Evolutionary conservation across 345 rosid genomes (phyloP).

Genomic region (Lepidium didymum): DNA sequence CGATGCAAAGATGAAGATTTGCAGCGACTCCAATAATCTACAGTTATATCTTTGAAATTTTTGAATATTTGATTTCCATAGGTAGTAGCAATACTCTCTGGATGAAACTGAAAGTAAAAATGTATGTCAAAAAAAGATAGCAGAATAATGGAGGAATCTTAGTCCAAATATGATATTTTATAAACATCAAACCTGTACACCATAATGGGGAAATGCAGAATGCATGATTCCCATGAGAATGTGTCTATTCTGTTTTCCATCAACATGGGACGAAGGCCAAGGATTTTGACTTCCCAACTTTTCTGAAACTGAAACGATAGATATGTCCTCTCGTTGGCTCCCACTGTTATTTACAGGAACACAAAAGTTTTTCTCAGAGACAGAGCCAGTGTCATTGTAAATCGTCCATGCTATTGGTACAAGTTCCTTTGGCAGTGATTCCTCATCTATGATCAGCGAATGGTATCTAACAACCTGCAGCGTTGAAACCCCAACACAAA

Average conservation of each 20-base stretch:
- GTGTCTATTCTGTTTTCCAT: slow-evolving; percentile 28
- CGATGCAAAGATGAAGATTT: slow-evolving; percentile 28
- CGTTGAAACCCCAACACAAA: slow-evolving; percentile 3
- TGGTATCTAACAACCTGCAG: slow-evolving; percentile 90
- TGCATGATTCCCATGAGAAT: slow-evolving; percentile 91
- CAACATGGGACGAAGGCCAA: slow-evolving; percentile 25
- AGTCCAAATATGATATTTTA: neutral
- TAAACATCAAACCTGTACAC: slow-evolving; percentile 66
- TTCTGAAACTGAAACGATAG: slow-evolving; percentile 25
- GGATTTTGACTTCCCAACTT: slow-evolving; percentile 24
- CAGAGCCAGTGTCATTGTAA: slow-evolving; percentile 44
- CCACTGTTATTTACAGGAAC: slow-evolving; percentile 21
- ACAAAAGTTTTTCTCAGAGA: slow-evolving; percentile 35
- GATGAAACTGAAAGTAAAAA: slow-evolving; percentile 67
- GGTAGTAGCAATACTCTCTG: slow-evolving; percentile 87
- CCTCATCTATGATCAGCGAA: slow-evolving; percentile 73
- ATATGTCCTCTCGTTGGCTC: slow-evolving; percentile 19
- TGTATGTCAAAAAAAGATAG: slow-evolving; percentile 26
- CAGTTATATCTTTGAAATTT: slow-evolving; percentile 73
- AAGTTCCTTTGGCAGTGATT: slow-evolving; percentile 78
- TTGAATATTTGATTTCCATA: slow-evolving; percentile 69
- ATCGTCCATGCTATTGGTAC: slow-evolving; percentile 85
- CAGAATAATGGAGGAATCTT: slow-evolving; percentile 1
- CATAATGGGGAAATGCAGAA: slow-evolving; percentile 82
- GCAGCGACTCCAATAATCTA: slow-evolving; percentile 57